These are phyloP conservation scores for Starmera amethionina DNA, from an alignment of 805 yeast genomes.

Conservation along the genomic window DNA sequence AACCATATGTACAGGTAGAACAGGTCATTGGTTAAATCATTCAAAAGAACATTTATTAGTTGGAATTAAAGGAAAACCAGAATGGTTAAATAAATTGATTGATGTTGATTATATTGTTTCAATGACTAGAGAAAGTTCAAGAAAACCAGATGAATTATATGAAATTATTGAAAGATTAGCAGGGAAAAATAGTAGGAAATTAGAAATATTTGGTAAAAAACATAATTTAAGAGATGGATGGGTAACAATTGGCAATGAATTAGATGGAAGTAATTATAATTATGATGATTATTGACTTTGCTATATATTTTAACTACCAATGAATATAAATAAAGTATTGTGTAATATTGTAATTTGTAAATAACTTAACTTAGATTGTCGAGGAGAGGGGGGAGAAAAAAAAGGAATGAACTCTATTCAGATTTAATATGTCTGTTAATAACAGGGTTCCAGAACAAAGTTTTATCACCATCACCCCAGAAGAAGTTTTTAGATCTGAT, in stretches of 20 bases:
- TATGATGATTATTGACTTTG: constrained; percentile 46
- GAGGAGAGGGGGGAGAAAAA: background rate
- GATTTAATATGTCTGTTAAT: constrained; percentile 75
- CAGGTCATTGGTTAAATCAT: constrained; percentile 96
- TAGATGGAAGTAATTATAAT: constrained; percentile 46
- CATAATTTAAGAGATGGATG: constrained; percentile 86
- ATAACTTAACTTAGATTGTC: background rate
- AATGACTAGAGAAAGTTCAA: constrained; percentile 75
- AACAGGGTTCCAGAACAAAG: constrained; percentile 91
- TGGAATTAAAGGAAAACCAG: constrained; percentile 74
- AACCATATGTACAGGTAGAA: constrained; percentile 89
- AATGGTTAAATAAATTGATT: constrained; percentile 54
- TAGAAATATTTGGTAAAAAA: constrained; percentile 84
- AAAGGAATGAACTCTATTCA: background rate
- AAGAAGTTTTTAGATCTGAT: constrained; percentile 79
- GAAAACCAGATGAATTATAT: constrained; percentile 88
- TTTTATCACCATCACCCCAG: constrained; percentile 99
- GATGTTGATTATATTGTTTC: constrained; percentile 78
- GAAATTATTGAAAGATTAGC: constrained; percentile 79
- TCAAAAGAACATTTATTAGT: constrained; percentile 85
- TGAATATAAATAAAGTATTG: background rate
- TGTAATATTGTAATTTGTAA: background rate
- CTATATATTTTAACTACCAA: constrained; percentile 19
- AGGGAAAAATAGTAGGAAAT: constrained; percentile 65
- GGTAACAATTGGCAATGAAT: constrained; percentile 72